Conservation (phyloP, 768 basidiomycete species). For the Kwoniella mangroviensis region DNA sequence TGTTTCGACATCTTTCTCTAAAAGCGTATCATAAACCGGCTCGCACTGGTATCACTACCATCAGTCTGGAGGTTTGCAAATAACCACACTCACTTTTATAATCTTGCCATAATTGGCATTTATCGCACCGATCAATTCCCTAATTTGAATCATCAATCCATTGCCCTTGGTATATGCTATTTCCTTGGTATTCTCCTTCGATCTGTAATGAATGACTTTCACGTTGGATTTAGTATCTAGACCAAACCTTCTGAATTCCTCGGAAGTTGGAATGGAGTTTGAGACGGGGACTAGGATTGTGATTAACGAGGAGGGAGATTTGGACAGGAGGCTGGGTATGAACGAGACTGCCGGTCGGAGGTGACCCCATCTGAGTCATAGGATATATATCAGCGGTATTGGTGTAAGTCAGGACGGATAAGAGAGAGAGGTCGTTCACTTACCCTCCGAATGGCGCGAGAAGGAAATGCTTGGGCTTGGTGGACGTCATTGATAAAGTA, state of each 20-base stretch:
- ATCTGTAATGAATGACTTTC: conserved; percentile 7
- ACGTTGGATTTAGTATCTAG: background rate
- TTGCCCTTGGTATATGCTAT: background rate
- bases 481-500: no score
- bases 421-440: no score
- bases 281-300: conserved; percentile 1
- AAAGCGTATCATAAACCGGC: no score
- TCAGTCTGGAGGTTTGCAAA: no score
- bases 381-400: no score
- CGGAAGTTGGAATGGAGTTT: background rate
- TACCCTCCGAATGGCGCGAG: no score
- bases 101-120: background rate
- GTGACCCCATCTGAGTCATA: background rate
- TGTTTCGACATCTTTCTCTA: no score
- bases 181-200: background rate
- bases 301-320: background rate
- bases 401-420: no score
- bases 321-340: background rate
- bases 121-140: background rate
- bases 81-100: background rate
- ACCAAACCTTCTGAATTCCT: background rate
- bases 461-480: no score
- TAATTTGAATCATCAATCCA: background rate
- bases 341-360: background rate
- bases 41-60: no score